Base-by-base conservation (phyloP, 495 filamentous ascomycete species). In the Talaromyces adpressus region DNA sequence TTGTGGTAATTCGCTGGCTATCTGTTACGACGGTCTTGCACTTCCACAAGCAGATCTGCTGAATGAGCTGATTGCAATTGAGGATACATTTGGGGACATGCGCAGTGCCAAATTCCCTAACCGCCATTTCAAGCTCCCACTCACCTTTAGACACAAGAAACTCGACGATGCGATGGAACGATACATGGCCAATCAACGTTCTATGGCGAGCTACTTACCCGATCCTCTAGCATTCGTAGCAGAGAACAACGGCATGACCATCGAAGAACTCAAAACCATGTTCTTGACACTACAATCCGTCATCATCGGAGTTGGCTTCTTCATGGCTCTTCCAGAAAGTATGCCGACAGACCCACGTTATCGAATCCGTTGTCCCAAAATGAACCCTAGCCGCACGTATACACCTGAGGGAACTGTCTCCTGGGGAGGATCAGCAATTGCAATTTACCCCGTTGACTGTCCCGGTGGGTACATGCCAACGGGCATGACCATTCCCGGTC, bases 391-490 rank as follows among this genome's bases (percentile, higher is more conserved):
- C 5, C 76, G 85, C 3, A 77, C 82, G 2, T 84, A 79, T 62
- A 88, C 85, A 0, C 83, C 83, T 0, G 81, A 78, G 14, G 84
- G 85, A 1, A 80, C 77, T 4, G 77, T 85, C 0, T 72, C 72
- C 2, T 82, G 82, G 76, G 85, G 84, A 16, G 85, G 85, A 6
- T 75, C 71, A 22, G 32, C 32, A 0, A 36, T 36, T 4, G 32
- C 32, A 12, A 68, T 86, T 12, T 85, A 87, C 65, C 82, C 82
- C 8, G 81, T 85, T 6, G 84, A 85, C 62, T 77, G 75, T 4
- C 85, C 85, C 0, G 85, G 85, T 4, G 85, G 85, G 0, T 86
- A 85, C 65, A 79, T 82, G 70, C 76, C 84, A 65, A 78, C 80
- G 1, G 85, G 79, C 1, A 68, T 79, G 34, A 86, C 84, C 0